Conservation (phyloP, 1,139 yeast species). For the Suhomyces anneliseae region DNA sequence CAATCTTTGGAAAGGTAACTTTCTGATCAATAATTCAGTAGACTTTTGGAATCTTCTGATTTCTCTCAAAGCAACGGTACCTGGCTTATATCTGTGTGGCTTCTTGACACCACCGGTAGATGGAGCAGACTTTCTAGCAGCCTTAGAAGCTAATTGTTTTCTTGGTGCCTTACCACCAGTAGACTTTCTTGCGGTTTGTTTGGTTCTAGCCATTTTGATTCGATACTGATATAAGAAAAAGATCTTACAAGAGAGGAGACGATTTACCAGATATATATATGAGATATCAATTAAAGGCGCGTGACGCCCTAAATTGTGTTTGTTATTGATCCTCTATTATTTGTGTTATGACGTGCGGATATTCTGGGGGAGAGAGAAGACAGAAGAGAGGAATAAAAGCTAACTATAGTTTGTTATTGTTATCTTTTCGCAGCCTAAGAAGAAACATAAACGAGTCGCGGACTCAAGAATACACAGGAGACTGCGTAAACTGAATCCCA, state of each 20-base stretch:
- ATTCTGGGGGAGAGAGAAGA: too few relatives aligned
- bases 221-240: neutral
- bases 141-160: constrained; percentile 98
- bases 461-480: constrained; percentile 1
- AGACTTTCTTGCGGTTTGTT: constrained; percentile 98
- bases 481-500: constrained; percentile 1
- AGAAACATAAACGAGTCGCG: neutral
- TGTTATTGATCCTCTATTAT: neutral
- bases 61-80: constrained; percentile 99
- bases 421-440: constrained; percentile 8
- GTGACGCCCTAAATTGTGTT: neutral
- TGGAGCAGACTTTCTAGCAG: constrained; percentile 98
- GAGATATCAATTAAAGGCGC: neutral
- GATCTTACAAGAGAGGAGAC: neutral
- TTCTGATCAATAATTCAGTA: constrained; percentile 94
- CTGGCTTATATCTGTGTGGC: constrained; percentile 99
- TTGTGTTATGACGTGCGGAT: neutral
- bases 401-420: neutral
- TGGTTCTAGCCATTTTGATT: constrained; percentile 88
- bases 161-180: constrained; percentile 99
- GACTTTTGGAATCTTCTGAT: constrained; percentile 99
- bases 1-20: constrained; percentile 98
- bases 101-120: constrained; percentile 99
- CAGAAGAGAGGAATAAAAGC: too few relatives aligned
- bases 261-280: constrained; percentile 1